Percentiles rank a stretch among this genome's conserved stretches.
Conservation (phyloP, 352 stramenopile species). For the Globisporangium polare region DNA sequence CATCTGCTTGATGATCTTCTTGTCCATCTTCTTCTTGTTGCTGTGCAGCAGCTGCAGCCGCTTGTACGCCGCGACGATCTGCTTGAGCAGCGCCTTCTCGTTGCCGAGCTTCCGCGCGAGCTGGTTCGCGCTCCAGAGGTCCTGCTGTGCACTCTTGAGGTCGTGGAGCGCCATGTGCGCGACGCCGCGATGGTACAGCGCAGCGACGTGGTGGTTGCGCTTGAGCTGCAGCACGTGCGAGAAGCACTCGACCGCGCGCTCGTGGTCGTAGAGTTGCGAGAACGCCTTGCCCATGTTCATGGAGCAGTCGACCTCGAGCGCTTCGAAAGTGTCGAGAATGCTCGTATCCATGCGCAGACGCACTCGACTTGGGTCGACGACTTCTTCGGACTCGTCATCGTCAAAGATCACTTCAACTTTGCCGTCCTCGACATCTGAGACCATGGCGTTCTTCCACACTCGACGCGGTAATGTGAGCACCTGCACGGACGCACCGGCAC, state of each 20-base stretch:
- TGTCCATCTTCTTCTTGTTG: slow-evolving; percentile 79
- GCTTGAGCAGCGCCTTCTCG: slow-evolving; percentile 34
- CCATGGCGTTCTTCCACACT: slow-evolving; percentile 49
- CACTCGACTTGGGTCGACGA: slow-evolving; percentile 43
- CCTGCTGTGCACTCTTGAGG: slow-evolving; percentile 51
- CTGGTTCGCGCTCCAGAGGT: slow-evolving; percentile 67
- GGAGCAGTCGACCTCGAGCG: slow-evolving; percentile 54
- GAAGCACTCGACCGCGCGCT: slow-evolving; percentile 58
- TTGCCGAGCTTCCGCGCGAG: slow-evolving; percentile 32
- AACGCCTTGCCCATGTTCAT: slow-evolving; percentile 86
- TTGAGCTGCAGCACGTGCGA: slow-evolving; percentile 40
- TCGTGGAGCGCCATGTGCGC: slow-evolving; percentile 61
- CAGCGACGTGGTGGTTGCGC: slow-evolving; percentile 47
- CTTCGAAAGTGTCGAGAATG: slow-evolving; percentile 44
- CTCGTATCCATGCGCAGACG: slow-evolving; percentile 53
- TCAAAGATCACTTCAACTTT: slow-evolving; percentile 68
- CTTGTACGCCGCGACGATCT: slow-evolving; percentile 70
- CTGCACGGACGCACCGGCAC: slow-evolving; percentile 50
- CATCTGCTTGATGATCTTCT: slow-evolving; percentile 83
- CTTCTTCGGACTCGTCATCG: slow-evolving; percentile 38
- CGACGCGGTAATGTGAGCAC: slow-evolving; percentile 20
- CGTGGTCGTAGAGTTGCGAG: slow-evolving; percentile 46
- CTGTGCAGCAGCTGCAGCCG: slow-evolving; percentile 61
- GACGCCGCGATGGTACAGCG: slow-evolving; percentile 69
- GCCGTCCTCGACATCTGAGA: slow-evolving; percentile 52